phyloP scores from a whole-genome alignment of 2,329 filamentous ascomycete genomes.

The Fusarium protoensiforme region DNA sequence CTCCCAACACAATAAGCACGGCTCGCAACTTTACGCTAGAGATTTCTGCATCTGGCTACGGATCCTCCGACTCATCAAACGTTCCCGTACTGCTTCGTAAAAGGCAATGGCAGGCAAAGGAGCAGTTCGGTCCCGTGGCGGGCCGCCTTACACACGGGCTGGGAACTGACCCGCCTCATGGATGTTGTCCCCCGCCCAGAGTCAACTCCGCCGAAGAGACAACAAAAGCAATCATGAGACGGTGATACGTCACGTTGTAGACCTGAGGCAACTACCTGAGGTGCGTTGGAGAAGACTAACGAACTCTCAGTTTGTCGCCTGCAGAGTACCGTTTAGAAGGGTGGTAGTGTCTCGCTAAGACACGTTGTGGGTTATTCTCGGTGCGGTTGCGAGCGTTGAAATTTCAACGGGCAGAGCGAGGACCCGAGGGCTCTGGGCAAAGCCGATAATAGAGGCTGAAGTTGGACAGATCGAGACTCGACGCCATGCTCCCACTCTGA shows the following conservation, averaged over 20 bases:
- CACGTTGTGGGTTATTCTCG: constrained; percentile 7
- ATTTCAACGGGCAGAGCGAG: not conserved
- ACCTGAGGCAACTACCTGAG: constrained; percentile 4
- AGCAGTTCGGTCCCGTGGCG: constrained; percentile 24
- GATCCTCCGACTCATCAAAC: constrained; percentile 4
- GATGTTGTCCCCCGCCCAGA: constrained; percentile 7
- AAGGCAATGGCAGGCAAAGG: constrained; percentile 1
- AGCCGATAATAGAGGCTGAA: constrained; percentile 1
- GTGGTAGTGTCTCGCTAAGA: constrained; percentile 6
- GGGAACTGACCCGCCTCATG: constrained; percentile 11
- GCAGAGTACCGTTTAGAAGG: not conserved
- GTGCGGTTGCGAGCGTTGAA: constrained; percentile 4
- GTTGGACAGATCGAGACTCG: constrained; percentile 14
- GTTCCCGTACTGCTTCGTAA: constrained; percentile 1
- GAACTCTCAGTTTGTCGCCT: not conserved
- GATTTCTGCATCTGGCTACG: not conserved
- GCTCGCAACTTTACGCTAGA: constrained; percentile 15
- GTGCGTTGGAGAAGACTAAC: not conserved
- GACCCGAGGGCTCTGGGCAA: not conserved
- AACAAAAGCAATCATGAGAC: constrained; percentile 32
- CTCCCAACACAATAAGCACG: constrained; percentile 14
- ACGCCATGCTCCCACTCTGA: constrained; percentile 31
- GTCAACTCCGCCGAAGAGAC: constrained; percentile 28
- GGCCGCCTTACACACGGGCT: constrained; percentile 21
- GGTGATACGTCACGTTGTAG: constrained; percentile 26